phyloP scores from a whole-genome alignment of 2,329 filamentous ascomycete species.

The Clarireedia paspali region DNA sequence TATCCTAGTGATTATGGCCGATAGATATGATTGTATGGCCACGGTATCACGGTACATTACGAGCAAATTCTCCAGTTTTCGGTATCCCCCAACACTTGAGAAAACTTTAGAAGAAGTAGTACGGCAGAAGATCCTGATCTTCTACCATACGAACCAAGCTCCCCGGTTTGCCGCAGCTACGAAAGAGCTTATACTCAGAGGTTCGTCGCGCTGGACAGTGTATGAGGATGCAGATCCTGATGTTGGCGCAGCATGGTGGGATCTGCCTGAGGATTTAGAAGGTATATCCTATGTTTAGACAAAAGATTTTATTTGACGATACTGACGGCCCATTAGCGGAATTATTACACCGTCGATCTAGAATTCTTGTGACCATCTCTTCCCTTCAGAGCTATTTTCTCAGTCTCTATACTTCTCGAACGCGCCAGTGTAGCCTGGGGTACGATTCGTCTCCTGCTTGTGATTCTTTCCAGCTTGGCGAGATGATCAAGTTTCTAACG shows the following conservation, averaged over 20 bases:
- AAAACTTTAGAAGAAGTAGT: conserved; percentile 54
- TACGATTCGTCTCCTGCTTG: conserved; percentile 67
- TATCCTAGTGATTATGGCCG: conserved; percentile 62
- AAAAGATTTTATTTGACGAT: neutral
- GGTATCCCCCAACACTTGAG: conserved; percentile 43
- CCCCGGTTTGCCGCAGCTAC: conserved; percentile 54
- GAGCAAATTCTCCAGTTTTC: conserved; percentile 38
- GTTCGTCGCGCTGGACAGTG: conserved; percentile 40
- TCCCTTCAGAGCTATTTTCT: conserved; percentile 65
- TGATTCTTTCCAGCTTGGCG: conserved; percentile 71
- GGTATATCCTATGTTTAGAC: conserved; percentile 31
- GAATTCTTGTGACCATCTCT: conserved; percentile 60
- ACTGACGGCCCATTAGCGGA: conserved; percentile 42
- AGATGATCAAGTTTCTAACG: conserved; percentile 65
- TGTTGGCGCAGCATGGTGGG: conserved; percentile 55
- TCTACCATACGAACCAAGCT: conserved; percentile 56
- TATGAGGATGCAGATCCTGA: conserved; percentile 30
- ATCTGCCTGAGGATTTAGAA: conserved; percentile 62
- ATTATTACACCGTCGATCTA: conserved; percentile 56
- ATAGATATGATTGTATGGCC: conserved; percentile 61
- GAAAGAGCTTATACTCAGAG: conserved; percentile 57
- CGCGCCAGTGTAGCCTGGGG: conserved; percentile 61
- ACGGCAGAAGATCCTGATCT: conserved; percentile 62
- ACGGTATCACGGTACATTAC: conserved; percentile 47
- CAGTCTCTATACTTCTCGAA: conserved; percentile 57